A percentile compares a stretch with the other conserved stretches of the same genome.
These are phyloP conservation scores for Wickerhamiella galacta DNA, from an alignment of 805 yeast species.

Conservation along the genomic window DNA sequence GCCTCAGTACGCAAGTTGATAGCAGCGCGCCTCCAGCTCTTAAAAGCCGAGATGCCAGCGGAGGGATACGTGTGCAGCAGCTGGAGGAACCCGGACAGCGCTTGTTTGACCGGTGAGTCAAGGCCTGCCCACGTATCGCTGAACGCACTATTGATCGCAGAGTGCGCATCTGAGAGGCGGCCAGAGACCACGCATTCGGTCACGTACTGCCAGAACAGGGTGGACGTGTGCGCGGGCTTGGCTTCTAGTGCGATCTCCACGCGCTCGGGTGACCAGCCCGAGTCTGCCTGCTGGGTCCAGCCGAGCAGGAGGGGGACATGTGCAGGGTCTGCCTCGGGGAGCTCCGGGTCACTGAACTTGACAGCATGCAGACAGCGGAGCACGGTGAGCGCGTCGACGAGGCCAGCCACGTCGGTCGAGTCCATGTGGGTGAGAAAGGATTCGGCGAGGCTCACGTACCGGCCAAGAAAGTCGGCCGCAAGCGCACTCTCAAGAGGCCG, in stretches of 20 bases:
- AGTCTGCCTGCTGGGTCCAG: background rate
- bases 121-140: background rate
- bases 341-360: slow-evolving; percentile 1
- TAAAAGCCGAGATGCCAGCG: slow-evolving; percentile 5
- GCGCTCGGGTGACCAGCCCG: background rate
- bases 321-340: background rate
- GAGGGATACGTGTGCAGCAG: slow-evolving; percentile 8
- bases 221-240: background rate
- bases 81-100: background rate
- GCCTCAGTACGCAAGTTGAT: slow-evolving; percentile 7
- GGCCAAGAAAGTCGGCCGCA: slow-evolving; percentile 5
- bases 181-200: background rate
- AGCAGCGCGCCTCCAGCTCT: slow-evolving; percentile 10
- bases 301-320: background rate
- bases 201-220: background rate
- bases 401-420: slow-evolving; percentile 5
- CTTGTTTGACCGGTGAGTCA: background rate
- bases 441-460: slow-evolving; percentile 4
- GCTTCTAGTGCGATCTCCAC: background rate
- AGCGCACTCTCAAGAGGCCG: slow-evolving; percentile 7
- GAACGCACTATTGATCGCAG: background rate
- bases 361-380: slow-evolving; percentile 6
- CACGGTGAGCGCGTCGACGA: slow-evolving; percentile 8
- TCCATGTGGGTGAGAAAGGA: slow-evolving; percentile 1
- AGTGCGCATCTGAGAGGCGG: background rate